Base-by-base conservation (phyloP, 352 stramenopile species). In the Globisporangium sylvaticum region DNA sequence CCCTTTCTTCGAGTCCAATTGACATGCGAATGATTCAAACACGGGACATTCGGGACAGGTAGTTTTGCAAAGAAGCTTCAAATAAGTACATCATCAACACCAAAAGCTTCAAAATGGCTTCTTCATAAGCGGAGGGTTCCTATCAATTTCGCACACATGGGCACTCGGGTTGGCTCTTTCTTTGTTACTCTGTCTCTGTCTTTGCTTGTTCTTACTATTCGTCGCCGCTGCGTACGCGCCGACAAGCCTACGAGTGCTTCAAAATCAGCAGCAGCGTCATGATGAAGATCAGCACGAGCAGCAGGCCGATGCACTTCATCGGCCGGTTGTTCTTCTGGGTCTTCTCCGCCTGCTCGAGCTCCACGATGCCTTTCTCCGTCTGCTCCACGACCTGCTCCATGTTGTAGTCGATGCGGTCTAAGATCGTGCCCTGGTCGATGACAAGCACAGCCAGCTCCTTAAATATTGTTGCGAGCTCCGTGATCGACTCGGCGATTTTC, bases 331-430 rank as follows among this genome's bases (percentile, higher is more conserved):
- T 98, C 77, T 99, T 99, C 83, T 99, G 97, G 68, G 96, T 97
- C 73, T 98, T 91, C 74, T 99, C 98, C n/a, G 98, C 98, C 70
- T 98, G 98, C 72, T 99, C 97, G 37, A 99, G 83, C 79, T 99
- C 96, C 61, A 98, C 84, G 56, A 99, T 95, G 54, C 98, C 98
- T 65, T 98, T 97, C 72, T 99, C 97, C 6, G 97, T 99, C 78
- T 99, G 96, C 83, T 99, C 97, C 31, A 99, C 97, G 42, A 99
- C 97, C 63, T 99, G 95, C 76, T 99, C 98, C 97, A 99, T 99
- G 79, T 99, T 99, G 84, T 99, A 99, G 83, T 99, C 98, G 78
- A 99, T 99, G 34, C 98, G 93, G 84, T 99, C 98, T 20, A 99
- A 84, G 65, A 99, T 99, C 25, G 98, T 99, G 64, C 98, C 98